phyloP scores from a whole-genome alignment of 2,329 filamentous ascomycete genomes.

The Fusarium bactridioides region DNA sequence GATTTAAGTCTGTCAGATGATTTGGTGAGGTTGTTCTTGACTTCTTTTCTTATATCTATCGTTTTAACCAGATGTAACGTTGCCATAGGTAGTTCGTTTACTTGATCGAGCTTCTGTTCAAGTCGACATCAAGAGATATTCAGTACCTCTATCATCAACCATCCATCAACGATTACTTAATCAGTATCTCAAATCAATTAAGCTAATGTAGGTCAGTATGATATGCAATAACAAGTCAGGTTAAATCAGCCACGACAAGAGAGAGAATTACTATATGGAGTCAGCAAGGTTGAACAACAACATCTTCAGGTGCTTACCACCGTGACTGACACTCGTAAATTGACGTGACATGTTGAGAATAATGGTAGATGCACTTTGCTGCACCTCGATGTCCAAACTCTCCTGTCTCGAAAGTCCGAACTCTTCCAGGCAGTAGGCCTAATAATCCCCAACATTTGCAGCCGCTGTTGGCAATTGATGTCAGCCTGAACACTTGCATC shows the following conservation, averaged over 20 bases:
- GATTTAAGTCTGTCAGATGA: rapidly evolving
- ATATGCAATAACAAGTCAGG: rapidly evolving
- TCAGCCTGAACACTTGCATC: background rate
- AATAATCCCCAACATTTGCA: rapidly evolving
- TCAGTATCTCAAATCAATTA: no score
- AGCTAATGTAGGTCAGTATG: no score
- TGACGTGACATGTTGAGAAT: background rate
- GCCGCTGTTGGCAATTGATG: background rate
- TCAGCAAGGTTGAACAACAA: rapidly evolving
- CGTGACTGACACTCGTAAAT: no score
- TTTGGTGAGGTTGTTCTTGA: rapidly evolving
- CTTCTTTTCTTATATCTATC: background rate
- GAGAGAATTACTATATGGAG: rapidly evolving
- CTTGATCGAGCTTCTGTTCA: rapidly evolving
- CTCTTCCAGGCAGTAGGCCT: rapidly evolving
- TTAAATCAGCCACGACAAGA: rapidly evolving
- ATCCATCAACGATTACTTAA: no score
- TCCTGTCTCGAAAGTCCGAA: background rate
- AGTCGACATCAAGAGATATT: no score
- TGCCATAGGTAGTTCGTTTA: rapidly evolving
- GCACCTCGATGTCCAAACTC: background rate
- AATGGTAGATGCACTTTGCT: background rate
- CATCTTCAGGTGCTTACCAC: background rate
- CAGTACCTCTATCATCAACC: no score
- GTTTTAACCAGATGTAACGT: background rate